phyloP scores from a whole-genome alignment of 2,329 filamentous ascomycete genomes.

The Sporothrix curviconia region DNA sequence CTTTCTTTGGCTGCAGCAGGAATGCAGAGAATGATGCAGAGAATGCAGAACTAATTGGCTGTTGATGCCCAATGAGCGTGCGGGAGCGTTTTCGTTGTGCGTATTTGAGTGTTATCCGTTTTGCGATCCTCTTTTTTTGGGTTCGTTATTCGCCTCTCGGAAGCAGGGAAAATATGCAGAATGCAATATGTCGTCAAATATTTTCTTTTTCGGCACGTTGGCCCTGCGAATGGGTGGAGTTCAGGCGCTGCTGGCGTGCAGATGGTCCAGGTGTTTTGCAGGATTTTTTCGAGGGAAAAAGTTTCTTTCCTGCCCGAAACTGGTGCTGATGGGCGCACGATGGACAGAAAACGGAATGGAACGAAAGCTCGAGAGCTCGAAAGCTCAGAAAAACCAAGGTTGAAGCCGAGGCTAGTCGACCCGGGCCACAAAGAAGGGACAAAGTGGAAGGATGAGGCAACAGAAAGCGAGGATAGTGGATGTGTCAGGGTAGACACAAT shows the following conservation, averaged over 20 bases:
- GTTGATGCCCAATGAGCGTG: conserved; percentile 18
- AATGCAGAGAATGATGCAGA: background rate
- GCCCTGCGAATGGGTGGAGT: background rate
- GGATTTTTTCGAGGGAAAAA: background rate
- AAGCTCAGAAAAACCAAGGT: conserved; percentile 1
- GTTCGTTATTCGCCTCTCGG: conserved; percentile 9
- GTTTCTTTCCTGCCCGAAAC: too few species aligned
- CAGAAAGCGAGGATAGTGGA: too few species aligned
- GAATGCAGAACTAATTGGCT: conserved; percentile 19
- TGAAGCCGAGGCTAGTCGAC: background rate
- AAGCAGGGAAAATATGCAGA: conserved; percentile 7
- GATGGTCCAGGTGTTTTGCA: background rate
- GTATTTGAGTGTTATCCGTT: background rate
- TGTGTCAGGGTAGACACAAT: background rate
- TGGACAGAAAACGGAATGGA: background rate
- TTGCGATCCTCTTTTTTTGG: background rate
- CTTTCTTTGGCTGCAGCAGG: conserved; percentile 7
- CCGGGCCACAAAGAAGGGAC: conserved; percentile 1
- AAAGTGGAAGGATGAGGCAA: background rate
- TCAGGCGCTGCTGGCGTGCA: conserved; percentile 3
- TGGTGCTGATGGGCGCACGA: conserved; percentile 1
- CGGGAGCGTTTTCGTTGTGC: background rate
- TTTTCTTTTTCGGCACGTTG: background rate
- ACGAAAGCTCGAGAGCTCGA: too few species aligned
- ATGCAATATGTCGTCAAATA: conserved; percentile 11